Percentiles rank a stretch among this genome's conserved stretches.
Evolutionary conservation across 768 basidiomycete species (phyloP).

Genomic region (Hysterangium stoloniferum): DNA sequence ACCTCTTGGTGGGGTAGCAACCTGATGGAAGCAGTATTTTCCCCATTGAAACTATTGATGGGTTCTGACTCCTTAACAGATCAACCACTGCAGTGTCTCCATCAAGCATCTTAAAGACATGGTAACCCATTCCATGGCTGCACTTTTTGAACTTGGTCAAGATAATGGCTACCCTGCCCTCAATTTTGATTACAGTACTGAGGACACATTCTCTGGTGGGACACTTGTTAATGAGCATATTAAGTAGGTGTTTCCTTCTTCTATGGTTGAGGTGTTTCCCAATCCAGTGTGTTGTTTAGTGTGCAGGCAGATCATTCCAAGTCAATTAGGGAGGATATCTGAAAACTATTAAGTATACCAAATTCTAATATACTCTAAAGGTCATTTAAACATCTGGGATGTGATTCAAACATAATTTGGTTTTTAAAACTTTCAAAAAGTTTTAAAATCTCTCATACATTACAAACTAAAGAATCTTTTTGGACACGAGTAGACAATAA

Average conservation of each 20-base stretch:
- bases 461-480: too few relatives aligned
- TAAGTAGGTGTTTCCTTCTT: constrained; percentile 14
- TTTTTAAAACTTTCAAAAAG: too few relatives aligned
- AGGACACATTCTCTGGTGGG: constrained; percentile 9
- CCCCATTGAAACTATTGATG: too few relatives aligned
- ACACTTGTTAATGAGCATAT: constrained; percentile 20
- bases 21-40: constrained; percentile 12
- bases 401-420: too few relatives aligned
- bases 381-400: too few relatives aligned
- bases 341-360: too few relatives aligned
- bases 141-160: constrained; percentile 26
- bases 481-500: too few relatives aligned
- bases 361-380: too few relatives aligned
- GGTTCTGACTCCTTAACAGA: constrained; percentile 48
- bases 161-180: constrained; percentile 25
- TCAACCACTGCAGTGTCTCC: constrained; percentile 66
- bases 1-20: constrained; percentile 28
- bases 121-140: constrained; percentile 37
- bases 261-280: not conserved
- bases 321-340: too few relatives aligned
- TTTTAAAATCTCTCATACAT: too few relatives aligned
- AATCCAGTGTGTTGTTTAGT: too few relatives aligned
- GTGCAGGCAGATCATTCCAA: constrained; percentile 12
- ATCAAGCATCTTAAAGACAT: constrained; percentile 65
- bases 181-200: constrained; percentile 28